phyloP scores from a whole-genome alignment of 148 eudicot species.

The Arbutus unedo region DNA sequence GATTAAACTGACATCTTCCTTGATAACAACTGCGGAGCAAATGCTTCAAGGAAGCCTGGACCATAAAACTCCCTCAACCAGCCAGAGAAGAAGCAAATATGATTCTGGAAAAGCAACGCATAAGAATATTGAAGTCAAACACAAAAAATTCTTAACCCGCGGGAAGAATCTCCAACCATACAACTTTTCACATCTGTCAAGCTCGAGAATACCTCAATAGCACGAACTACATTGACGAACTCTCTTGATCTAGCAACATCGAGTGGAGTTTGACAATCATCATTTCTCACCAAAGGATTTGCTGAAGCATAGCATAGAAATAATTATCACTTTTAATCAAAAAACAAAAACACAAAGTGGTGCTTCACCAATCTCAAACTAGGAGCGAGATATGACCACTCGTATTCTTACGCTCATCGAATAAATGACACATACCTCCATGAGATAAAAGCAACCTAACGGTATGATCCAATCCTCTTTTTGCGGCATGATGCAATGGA shows the following conservation, averaged over 20 bases:
- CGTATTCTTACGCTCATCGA: background rate
- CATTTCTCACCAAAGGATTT: slow-evolving; percentile 49
- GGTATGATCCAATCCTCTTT: slow-evolving; percentile 47
- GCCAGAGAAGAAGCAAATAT: slow-evolving; percentile 51
- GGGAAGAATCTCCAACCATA: background rate
- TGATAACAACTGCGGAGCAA: slow-evolving; percentile 48
- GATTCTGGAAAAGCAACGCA: slow-evolving; percentile 31
- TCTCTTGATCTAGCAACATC: slow-evolving; percentile 56
- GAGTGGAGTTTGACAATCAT: slow-evolving; percentile 57
- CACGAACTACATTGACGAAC: slow-evolving; percentile 45
- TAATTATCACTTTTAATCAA: too few species aligned
- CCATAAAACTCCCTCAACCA: slow-evolving; percentile 42
- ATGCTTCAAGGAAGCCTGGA: slow-evolving; percentile 45
- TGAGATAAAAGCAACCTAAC: slow-evolving; percentile 49
- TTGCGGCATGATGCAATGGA: slow-evolving; percentile 64
- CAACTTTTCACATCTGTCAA: background rate
- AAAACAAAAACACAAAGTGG: background rate
- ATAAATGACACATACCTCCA: slow-evolving; percentile 38
- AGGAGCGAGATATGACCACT: background rate
- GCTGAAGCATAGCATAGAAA: slow-evolving; percentile 26
- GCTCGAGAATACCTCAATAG: slow-evolving; percentile 43
- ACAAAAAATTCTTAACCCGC: background rate
- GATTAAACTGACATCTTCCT: slow-evolving; percentile 45
- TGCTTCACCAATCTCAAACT: background rate
- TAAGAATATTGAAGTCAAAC: background rate